Evolutionary conservation across 169 alveolate species (phyloP).

Genomic region (Babesia caballi): DNA sequence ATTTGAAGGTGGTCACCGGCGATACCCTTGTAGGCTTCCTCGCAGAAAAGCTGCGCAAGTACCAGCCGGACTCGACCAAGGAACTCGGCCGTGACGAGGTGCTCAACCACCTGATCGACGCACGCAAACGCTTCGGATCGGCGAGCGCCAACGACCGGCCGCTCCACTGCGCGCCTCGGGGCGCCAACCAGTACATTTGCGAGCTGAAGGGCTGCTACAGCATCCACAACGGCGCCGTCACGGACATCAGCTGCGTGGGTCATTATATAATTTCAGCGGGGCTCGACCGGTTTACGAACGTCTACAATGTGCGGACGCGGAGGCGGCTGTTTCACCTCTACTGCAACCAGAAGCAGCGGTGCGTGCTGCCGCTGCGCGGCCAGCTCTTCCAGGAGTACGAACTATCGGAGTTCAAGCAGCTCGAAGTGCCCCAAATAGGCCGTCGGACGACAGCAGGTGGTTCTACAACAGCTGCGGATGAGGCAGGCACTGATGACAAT

Average conservation of each 20-base stretch:
- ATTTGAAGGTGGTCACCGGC: constrained; percentile 67
- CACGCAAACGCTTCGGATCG: constrained; percentile 50
- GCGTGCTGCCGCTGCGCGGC: constrained; percentile 18
- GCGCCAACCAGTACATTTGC: constrained; percentile 54
- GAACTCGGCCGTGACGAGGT: constrained; percentile 40
- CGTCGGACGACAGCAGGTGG: background rate
- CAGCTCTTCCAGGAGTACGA: constrained; percentile 6
- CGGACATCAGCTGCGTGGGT: constrained; percentile 38
- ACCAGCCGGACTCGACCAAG: constrained; percentile 23
- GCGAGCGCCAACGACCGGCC: constrained; percentile 50
- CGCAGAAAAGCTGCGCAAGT: constrained; percentile 38
- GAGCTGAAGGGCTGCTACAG: constrained; percentile 21
- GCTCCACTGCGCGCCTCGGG: constrained; percentile 55
- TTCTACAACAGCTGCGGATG: background rate
- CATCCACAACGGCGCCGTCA: constrained; percentile 58
- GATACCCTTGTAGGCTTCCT: constrained; percentile 43
- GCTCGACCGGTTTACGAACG: constrained; percentile 42
- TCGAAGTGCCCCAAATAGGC: background rate
- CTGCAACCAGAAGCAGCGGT: constrained; percentile 58
- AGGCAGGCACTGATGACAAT: background rate
- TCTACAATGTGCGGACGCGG: constrained; percentile 17
- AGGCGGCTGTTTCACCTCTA: constrained; percentile 27
- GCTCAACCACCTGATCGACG: constrained; percentile 57
- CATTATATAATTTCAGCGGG: constrained; percentile 49
- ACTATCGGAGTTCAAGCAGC: background rate